Evolutionary conservation across 129 eudicot genomes (phyloP).

Genomic region (Flaveria trinervia): DNA sequence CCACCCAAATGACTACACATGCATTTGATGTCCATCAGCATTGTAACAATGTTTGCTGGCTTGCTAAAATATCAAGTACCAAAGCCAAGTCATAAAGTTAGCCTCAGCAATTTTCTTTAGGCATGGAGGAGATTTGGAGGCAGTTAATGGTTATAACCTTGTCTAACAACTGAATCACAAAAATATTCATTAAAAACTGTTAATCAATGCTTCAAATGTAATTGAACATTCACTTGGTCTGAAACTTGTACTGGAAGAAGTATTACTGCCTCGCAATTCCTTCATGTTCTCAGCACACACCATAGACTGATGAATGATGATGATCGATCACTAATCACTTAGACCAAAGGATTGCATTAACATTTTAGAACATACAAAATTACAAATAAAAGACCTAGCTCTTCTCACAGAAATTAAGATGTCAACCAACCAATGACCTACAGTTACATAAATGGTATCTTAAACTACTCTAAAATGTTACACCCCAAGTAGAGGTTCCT

Average conservation of each 20-base stretch:
- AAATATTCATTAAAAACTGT: neutral
- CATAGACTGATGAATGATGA: neutral
- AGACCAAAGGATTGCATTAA: neutral
- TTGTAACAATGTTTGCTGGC: neutral
- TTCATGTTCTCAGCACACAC: neutral
- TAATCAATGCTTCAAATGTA: neutral
- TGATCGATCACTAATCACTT: neutral
- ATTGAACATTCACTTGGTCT: neutral
- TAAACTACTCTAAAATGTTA: slow-evolving; percentile 8
- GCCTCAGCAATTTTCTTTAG: neutral
- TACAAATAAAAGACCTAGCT: slow-evolving; percentile 2
- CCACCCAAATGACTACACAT: neutral
- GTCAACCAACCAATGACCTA: neutral
- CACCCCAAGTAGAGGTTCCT: slow-evolving; percentile 20
- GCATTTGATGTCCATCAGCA: neutral
- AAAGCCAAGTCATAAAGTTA: slow-evolving; percentile 12
- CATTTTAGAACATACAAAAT: neutral
- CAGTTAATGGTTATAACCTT: neutral
- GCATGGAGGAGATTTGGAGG: neutral
- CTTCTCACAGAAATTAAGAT: slow-evolving; percentile 13
- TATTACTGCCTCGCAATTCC: neutral
- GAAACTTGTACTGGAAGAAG: slow-evolving; percentile 4
- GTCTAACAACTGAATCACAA: neutral
- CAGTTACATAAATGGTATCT: slow-evolving; percentile 12
- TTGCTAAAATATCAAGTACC: slow-evolving; percentile 2